Evolutionary conservation across 1,284 basidiomycete species (phyloP), one percentile per base, ranked within the genome.

Genomic region (Phaffia rhodozyma): DNA sequence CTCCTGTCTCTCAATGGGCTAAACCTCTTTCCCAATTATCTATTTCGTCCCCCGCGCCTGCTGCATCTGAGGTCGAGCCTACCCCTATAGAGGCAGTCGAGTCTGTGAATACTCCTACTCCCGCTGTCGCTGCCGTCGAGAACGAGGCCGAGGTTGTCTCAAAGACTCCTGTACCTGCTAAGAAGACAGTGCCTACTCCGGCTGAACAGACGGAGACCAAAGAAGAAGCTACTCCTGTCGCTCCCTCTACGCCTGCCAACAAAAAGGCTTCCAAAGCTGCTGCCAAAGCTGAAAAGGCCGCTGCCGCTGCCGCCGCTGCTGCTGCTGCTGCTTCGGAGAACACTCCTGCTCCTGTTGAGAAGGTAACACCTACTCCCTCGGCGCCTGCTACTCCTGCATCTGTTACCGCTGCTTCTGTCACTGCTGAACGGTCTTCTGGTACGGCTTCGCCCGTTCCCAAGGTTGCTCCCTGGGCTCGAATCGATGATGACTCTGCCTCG

Each of bases 401-500:
- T 65, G 63, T 50, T 53, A 67, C 61, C 43, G 68, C 61, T 67
- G 69, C 76, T n/a, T 72, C 77, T 54, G 67, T 73, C 48, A 65
- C 74, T 21, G 61, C 59, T 55, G 63, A 55, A 51, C 58, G 58
- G 23, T 30, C 66, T 13, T 6, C 60, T 27, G 57, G 59, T 29
- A 60, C 63, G 43, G 58, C 60, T n/a, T 30, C 67, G 29, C 55
- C 58, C 21, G 55, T 63, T 25, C 66, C 71, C 32, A 74, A 73
- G 62, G 67, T 71, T 25, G 76, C 75, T 16, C 76, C 75, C 4
- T 76, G 73, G 73, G 73, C 75, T 20, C 38, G 38, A 43, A 43
- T 43, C 7, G 38, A 43, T 43, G 58, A 61, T 47, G 27, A 25
- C 57, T 30, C 27, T 23, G 66, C 70, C 58, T 69, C 67, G 29